These are phyloP conservation scores for Berberis vulgaris DNA, from an alignment of 164 flowering plant species.

Conservation along the genomic window DNA sequence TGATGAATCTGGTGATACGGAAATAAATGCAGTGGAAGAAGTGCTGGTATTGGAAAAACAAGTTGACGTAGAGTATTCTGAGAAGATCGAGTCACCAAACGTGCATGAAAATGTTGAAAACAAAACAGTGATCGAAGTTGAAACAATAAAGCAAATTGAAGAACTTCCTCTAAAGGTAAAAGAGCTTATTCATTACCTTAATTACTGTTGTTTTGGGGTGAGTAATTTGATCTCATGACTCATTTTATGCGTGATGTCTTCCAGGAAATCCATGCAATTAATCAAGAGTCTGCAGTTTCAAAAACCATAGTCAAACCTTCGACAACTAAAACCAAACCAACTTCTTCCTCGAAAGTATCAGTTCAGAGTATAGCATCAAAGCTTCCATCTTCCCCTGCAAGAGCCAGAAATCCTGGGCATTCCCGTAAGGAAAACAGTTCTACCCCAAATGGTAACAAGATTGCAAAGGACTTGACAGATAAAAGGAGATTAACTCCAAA, in stretches of 20 bases:
- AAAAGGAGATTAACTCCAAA: slow-evolving; percentile 30
- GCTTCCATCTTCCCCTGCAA: slow-evolving; percentile 19
- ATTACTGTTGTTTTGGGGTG: neutral
- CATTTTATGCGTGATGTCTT: slow-evolving; percentile 4
- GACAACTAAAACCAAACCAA: slow-evolving; percentile 18
- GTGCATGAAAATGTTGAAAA: slow-evolving; percentile 16
- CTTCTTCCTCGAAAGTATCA: slow-evolving; percentile 23
- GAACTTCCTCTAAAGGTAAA: slow-evolving; percentile 20
- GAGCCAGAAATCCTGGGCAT: slow-evolving; percentile 16
- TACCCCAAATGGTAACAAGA: slow-evolving; percentile 20
- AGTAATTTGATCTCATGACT: neutral
- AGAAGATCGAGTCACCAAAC: slow-evolving; percentile 11
- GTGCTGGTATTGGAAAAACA: slow-evolving; percentile 2
- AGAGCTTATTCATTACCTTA: neutral
- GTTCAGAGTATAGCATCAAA: slow-evolving; percentile 24
- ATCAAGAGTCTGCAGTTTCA: slow-evolving; percentile 13
- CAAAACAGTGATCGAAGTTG: slow-evolving; percentile 4
- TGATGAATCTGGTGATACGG: slow-evolving; percentile 7
- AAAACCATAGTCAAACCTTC: too few relatives aligned
- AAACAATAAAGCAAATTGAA: slow-evolving; percentile 11
- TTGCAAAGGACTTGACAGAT: slow-evolving; percentile 15
- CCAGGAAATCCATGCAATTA: slow-evolving; percentile 26
- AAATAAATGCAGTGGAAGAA: slow-evolving; percentile 12
- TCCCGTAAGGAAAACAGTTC: slow-evolving; percentile 21
- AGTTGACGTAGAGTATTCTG: slow-evolving; percentile 13